phyloP scores from a whole-genome alignment of 768 basidiomycete genomes.

The Trametes cinnabarina region DNA sequence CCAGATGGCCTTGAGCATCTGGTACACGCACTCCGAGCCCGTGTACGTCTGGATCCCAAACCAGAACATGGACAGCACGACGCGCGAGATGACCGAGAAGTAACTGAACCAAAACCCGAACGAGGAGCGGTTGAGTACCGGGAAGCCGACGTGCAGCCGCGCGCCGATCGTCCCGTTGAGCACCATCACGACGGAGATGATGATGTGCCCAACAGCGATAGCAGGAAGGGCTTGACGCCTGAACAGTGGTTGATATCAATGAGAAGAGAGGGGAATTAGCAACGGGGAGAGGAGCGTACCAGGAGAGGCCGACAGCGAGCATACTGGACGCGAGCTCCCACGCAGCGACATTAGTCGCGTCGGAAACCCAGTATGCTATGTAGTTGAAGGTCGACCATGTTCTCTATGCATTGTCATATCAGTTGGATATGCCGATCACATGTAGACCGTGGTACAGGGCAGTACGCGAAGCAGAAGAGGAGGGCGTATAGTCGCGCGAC shows the following conservation, averaged over 20 bases:
- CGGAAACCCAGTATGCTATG: slow-evolving; percentile 54
- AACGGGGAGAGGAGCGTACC: slow-evolving; percentile 37
- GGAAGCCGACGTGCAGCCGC: slow-evolving; percentile 72
- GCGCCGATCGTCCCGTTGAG: slow-evolving; percentile 79
- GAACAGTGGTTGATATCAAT: neutral
- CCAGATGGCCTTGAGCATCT: slow-evolving; percentile 85
- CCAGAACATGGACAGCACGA: slow-evolving; percentile 80
- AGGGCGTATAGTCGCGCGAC: neutral
- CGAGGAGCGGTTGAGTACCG: slow-evolving; percentile 78
- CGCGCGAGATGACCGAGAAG: slow-evolving; percentile 76
- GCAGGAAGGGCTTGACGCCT: slow-evolving; percentile 68
- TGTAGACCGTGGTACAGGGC: too few species aligned
- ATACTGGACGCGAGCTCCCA: slow-evolving; percentile 72
- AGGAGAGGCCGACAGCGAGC: slow-evolving; percentile 72
- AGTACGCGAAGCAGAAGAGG: neutral
- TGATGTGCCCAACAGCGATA: slow-evolving; percentile 68
- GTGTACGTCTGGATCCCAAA: slow-evolving; percentile 63
- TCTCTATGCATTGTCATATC: slow-evolving; percentile 29
- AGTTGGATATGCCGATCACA: neutral
- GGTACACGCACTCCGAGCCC: slow-evolving; percentile 74
- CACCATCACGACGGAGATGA: slow-evolving; percentile 72
- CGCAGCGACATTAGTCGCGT: slow-evolving; percentile 29
- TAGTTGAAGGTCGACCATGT: slow-evolving; percentile 73
- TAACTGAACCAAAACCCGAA: slow-evolving; percentile 92
- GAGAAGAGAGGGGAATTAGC: neutral